Evolutionary conservation across 768 basidiomycete genomes (phyloP).

Genomic region (Rhodosporidiobolus sp.): DNA sequence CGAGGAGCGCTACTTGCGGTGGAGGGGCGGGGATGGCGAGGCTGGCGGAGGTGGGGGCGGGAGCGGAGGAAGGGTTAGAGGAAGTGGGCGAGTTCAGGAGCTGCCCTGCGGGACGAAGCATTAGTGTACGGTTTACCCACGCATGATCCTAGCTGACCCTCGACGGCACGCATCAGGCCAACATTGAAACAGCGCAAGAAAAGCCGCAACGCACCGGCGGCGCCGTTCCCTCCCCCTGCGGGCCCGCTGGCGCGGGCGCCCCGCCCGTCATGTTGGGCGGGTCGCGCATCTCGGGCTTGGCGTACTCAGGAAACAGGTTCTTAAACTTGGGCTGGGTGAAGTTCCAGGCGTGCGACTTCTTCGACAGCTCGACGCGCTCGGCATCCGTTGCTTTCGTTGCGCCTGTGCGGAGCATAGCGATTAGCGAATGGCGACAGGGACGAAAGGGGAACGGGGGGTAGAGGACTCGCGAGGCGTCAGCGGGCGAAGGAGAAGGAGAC

Average conservation of each 20-base stretch:
- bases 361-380: slow-evolving; percentile 74
- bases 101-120: too few relatives aligned
- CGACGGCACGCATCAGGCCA: too few relatives aligned
- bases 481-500: background rate
- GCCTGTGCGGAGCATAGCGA: slow-evolving; percentile 50
- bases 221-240: slow-evolving; percentile 3
- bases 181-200: background rate
- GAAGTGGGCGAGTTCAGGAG: too few relatives aligned
- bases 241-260: background rate
- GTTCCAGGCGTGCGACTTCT: slow-evolving; percentile 82
- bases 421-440: too few relatives aligned
- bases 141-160: too few relatives aligned
- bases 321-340: slow-evolving; percentile 49
- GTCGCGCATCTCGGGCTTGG: slow-evolving; percentile 62
- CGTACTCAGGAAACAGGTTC: slow-evolving; percentile 59
- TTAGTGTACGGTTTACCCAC: too few relatives aligned
- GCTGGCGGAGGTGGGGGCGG: too few relatives aligned
- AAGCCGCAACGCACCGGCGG: slow-evolving; percentile 9
- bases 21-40: background rate
- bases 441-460: too few relatives aligned
- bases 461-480: too few relatives aligned
- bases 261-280: slow-evolving; percentile 81
- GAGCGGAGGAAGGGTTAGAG: too few relatives aligned
- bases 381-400: slow-evolving; percentile 73
- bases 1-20: background rate